phyloP scores from a whole-genome alignment of 495 filamentous ascomycete genomes.

The Tuber borchii region DNA sequence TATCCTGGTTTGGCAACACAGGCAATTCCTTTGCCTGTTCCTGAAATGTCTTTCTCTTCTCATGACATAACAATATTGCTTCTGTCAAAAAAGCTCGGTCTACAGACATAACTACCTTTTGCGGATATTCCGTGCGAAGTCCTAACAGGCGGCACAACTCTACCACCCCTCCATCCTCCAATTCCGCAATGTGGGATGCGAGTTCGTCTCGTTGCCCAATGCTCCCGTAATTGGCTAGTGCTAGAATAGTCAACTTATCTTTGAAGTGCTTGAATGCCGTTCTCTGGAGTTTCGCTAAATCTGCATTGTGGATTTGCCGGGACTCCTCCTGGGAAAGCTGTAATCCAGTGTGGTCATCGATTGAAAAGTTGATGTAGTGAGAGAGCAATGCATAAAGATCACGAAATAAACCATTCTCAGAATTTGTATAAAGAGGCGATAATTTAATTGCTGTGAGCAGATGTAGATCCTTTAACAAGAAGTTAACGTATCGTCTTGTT shows the following conservation, averaged over 20 bases:
- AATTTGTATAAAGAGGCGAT: slow-evolving; percentile 67
- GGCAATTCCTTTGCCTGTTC: slow-evolving; percentile 63
- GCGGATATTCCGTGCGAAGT: slow-evolving; percentile 72
- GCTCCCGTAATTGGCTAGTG: slow-evolving; percentile 84
- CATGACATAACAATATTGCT: slow-evolving; percentile 66
- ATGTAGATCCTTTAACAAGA: slow-evolving; percentile 83
- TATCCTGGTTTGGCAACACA: slow-evolving; percentile 73
- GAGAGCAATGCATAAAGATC: slow-evolving; percentile 72
- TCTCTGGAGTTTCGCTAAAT: slow-evolving; percentile 73
- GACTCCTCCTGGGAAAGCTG: slow-evolving; percentile 65
- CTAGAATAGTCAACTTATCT: slow-evolving; percentile 80
- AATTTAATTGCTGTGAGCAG: slow-evolving; percentile 73
- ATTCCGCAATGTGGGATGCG: slow-evolving; percentile 62
- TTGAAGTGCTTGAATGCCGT: slow-evolving; percentile 77
- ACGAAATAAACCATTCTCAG: slow-evolving; percentile 69
- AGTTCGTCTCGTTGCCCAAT: slow-evolving; percentile 74
- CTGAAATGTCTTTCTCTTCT: slow-evolving; percentile 75
- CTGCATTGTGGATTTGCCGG: slow-evolving; percentile 69
- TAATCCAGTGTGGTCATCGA: slow-evolving; percentile 83
- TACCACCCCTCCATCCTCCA: slow-evolving; percentile 67
- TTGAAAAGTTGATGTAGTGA: slow-evolving; percentile 80
- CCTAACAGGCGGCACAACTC: slow-evolving; percentile 65
- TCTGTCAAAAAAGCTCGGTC: slow-evolving; percentile 68
- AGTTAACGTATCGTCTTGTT: slow-evolving; percentile 88
- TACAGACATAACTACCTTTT: slow-evolving; percentile 54